phyloP scores from a whole-genome alignment of 208 protist species.

The Trichomonas gallinae region DNA sequence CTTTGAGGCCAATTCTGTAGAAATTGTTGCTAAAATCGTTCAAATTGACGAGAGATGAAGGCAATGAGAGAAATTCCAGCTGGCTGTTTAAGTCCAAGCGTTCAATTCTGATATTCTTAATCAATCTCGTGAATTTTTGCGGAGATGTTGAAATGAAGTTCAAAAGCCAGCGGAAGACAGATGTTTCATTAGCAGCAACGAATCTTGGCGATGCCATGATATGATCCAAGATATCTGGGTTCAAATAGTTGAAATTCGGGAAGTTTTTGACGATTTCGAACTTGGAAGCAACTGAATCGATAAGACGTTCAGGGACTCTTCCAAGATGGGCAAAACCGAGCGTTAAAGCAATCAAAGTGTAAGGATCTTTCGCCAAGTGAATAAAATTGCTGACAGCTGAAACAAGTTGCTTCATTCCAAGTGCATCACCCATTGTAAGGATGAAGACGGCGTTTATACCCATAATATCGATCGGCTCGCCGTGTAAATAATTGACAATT shows the following conservation, averaged over 20 bases:
- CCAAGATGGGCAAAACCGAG: neutral
- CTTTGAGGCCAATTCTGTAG: neutral
- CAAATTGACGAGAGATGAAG: neutral
- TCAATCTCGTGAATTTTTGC: neutral
- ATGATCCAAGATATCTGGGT: neutral
- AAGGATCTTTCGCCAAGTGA: neutral
- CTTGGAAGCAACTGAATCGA: neutral
- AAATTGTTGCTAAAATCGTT: neutral
- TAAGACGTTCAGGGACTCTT: neutral
- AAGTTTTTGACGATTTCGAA: neutral
- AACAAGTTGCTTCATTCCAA: neutral
- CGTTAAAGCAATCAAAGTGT: neutral
- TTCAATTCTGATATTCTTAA: neutral
- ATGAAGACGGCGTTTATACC: neutral
- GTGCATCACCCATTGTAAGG: neutral
- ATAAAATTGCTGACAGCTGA: neutral
- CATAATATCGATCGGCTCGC: neutral
- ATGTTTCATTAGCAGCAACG: neutral
- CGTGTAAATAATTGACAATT: neutral
- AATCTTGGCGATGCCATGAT: neutral
- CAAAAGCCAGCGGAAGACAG: neutral
- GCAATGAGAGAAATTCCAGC: neutral
- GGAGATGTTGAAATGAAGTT: neutral
- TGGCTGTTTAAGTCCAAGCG: neutral
- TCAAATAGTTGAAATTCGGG: neutral